Conservation (phyloP, 495 filamentous ascomycete species). For the Penicillium bialowiezense region DNA sequence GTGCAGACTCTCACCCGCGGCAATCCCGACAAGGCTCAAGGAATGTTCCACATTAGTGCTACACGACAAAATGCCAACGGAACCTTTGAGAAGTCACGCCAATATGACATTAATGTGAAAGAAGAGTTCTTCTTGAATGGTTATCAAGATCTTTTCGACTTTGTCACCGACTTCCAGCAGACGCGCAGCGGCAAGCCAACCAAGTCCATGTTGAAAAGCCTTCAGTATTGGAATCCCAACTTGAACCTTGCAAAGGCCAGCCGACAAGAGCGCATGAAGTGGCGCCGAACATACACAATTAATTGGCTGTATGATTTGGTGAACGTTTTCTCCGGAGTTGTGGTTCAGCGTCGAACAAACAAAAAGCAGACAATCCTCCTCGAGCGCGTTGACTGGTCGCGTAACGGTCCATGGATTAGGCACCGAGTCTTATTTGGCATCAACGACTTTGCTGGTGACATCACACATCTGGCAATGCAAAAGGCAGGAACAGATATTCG, state of each 20-base stretch:
- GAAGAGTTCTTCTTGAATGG: no score
- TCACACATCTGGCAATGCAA: conserved; percentile 4
- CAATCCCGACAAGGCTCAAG: conserved; percentile 10
- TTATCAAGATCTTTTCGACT: no score
- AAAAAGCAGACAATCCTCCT: background rate
- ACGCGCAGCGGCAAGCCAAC: no score
- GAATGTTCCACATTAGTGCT: no score
- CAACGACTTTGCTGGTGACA: conserved; percentile 2
- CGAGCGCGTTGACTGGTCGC: conserved; percentile 1
- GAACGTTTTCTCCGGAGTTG: conserved; percentile 1
- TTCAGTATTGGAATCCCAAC: no score
- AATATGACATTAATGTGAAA: no score
- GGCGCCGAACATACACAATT: conserved; percentile 8
- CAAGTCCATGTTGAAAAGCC: no score
- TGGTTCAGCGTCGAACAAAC: background rate
- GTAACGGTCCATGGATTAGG: background rate
- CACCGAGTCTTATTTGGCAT: conserved; percentile 1
- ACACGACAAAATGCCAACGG: no score
- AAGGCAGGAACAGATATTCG: conserved; percentile 5
- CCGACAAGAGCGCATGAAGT: conserved; percentile 6
- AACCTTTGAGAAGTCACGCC: no score
- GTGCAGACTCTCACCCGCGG: conserved; percentile 36
- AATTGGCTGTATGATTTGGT: conserved; percentile 12
- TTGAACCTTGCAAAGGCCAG: no score
- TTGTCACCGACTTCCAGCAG: no score